These are phyloP conservation scores for Brachypodium distachyon DNA, from an alignment of 202 grass and related monocot species.

Conservation along the genomic window DNA sequence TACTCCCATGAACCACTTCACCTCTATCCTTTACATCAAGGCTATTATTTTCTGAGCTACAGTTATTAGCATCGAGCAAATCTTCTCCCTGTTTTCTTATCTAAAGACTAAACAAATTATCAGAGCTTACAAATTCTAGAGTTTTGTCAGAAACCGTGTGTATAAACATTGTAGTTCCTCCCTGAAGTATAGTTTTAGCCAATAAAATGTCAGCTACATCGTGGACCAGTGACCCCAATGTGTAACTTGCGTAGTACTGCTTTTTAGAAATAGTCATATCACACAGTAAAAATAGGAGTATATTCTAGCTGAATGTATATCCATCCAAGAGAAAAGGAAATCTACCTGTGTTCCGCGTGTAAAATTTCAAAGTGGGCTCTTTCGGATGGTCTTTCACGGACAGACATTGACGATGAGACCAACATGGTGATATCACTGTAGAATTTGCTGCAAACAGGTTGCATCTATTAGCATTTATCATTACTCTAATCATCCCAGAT, in stretches of 20 bases:
- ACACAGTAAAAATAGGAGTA: conserved; percentile 7
- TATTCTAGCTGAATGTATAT: conserved; percentile 15
- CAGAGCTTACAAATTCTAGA: neutral
- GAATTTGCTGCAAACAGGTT: conserved; percentile 66
- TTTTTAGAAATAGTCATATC: neutral
- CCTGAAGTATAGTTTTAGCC: neutral
- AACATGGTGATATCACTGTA: conserved; percentile 82
- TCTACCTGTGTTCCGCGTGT: conserved; percentile 77
- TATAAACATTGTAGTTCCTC: neutral
- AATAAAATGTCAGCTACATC: neutral
- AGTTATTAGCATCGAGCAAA: neutral
- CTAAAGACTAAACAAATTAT: neutral
- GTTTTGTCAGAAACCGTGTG: neutral
- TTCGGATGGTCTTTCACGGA: conserved; percentile 69
- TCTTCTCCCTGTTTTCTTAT: neutral
- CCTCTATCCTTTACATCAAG: neutral
- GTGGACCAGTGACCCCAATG: neutral
- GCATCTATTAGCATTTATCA: conserved; percentile 8
- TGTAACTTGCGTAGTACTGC: neutral
- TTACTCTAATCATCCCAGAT: conserved; percentile 10
- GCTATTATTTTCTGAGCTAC: neutral
- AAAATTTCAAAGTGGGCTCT: conserved; percentile 94
- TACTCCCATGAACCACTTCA: too few relatives aligned
- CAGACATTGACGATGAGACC: conserved; percentile 78
- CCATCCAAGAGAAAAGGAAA: conserved; percentile 12